Percentiles rank a stretch among this genome's conserved stretches.
phyloP scores from a whole-genome alignment of 192 early-diverging fungal genomes.

The Phycomyces nitens region DNA sequence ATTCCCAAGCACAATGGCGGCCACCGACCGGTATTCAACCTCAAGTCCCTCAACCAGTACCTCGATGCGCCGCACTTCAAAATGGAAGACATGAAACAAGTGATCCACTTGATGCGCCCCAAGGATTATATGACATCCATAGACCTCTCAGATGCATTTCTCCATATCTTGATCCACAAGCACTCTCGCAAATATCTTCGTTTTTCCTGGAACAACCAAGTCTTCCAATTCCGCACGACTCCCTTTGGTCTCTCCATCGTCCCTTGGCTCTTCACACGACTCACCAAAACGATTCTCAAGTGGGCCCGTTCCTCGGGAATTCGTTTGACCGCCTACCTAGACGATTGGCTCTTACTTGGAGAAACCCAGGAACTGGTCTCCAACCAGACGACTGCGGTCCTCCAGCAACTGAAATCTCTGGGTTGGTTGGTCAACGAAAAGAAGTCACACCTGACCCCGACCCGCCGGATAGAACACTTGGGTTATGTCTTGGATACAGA shows the following conservation, averaged over 20 bases:
- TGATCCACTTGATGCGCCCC: too few species aligned
- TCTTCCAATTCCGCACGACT: conserved; percentile 21
- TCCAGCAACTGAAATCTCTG: background rate
- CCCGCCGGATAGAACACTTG: conserved; percentile 31
- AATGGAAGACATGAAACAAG: conserved; percentile 27
- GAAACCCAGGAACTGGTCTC: background rate
- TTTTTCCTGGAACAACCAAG: too few species aligned
- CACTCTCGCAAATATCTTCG: too few species aligned
- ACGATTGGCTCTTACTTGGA: conserved; percentile 5
- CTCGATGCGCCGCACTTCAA: conserved; percentile 22
- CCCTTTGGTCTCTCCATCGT: conserved; percentile 12
- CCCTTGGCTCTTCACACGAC: conserved; percentile 11
- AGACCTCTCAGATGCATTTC: too few species aligned
- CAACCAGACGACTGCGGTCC: background rate
- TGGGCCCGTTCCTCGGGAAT: conserved; percentile 3
- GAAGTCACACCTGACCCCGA: conserved; percentile 23
- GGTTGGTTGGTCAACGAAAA: conserved; percentile 23
- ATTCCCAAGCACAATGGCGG: conserved; percentile 29
- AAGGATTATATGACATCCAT: too few species aligned
- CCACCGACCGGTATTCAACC: conserved; percentile 30
- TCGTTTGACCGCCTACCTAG: background rate
- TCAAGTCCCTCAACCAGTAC: conserved; percentile 5
- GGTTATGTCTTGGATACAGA: conserved; percentile 25
- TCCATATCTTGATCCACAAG: too few species aligned
- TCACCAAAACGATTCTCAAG: conserved; percentile 6